Evolutionary conservation across 495 filamentous ascomycete species (phyloP).

Genomic region (Aspergillus carlsbadensis): DNA sequence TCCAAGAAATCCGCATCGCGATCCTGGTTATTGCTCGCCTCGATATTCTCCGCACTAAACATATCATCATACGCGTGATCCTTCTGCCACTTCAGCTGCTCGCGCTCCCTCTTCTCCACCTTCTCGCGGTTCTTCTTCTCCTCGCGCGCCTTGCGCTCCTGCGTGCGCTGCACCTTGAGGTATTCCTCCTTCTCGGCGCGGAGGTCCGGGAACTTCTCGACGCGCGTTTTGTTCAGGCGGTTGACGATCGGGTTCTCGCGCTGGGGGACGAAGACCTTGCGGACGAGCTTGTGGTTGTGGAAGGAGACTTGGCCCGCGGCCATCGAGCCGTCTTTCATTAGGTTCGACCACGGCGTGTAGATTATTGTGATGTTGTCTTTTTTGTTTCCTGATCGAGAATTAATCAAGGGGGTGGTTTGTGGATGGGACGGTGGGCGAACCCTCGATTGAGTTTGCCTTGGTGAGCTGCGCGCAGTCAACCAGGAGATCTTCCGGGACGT

Average conservation of each 20-base stretch:
- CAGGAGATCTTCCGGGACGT: slow-evolving; percentile 70
- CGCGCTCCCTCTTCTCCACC: slow-evolving; percentile 70
- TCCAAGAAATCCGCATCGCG: slow-evolving; percentile 49
- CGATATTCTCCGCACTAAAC: slow-evolving; percentile 44
- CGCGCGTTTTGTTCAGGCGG: slow-evolving; percentile 92
- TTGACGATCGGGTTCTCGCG: slow-evolving; percentile 91
- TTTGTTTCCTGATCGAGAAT: slow-evolving; percentile 70
- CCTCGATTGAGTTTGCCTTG: slow-evolving; percentile 98
- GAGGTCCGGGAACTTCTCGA: slow-evolving; percentile 82
- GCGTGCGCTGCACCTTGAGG: slow-evolving; percentile 63
- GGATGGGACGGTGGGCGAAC: slow-evolving; percentile 35
- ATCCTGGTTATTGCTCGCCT: slow-evolving; percentile 50
- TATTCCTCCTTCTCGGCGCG: slow-evolving; percentile 73
- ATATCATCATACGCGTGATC: slow-evolving; percentile 92
- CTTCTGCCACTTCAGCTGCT: slow-evolving; percentile 88
- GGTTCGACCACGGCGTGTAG: slow-evolving; percentile 97
- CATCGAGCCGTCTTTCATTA: slow-evolving; percentile 96
- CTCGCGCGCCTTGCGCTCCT: slow-evolving; percentile 65
- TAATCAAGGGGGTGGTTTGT: neutral
- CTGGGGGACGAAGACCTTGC: slow-evolving; percentile 68
- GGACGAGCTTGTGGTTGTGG: slow-evolving; percentile 83
- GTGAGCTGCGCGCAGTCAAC: slow-evolving; percentile 91
- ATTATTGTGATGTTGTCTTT: slow-evolving; percentile 96
- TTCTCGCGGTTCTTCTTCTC: slow-evolving; percentile 81
- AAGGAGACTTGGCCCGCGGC: slow-evolving; percentile 92